Percentiles rank a stretch among this genome's conserved stretches.
phyloP scores from a whole-genome alignment of 495 filamentous ascomycete genomes.

The Arthonia radiata region DNA sequence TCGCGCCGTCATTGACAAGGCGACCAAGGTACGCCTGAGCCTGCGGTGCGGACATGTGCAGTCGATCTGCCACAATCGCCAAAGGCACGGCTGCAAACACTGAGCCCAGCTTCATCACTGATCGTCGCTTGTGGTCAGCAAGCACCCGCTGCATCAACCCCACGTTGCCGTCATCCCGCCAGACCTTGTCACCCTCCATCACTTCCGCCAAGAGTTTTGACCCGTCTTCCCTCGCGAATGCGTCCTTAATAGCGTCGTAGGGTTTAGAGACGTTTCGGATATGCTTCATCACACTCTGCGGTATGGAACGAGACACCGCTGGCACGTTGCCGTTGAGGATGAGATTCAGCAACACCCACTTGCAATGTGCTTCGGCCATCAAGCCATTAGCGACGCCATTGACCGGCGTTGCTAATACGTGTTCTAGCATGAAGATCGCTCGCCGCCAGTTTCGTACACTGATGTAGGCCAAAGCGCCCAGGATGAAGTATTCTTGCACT shows the following conservation, averaged over 20 bases:
- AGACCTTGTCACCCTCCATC: conserved; percentile 26
- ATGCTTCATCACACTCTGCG: conserved; percentile 25
- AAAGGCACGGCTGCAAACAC: conserved; percentile 14
- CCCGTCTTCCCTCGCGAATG: conserved; percentile 37
- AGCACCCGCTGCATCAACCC: conserved; percentile 28
- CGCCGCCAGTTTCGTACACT: conserved; percentile 42
- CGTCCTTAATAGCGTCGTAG: conserved; percentile 41
- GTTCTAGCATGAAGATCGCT: conserved; percentile 44
- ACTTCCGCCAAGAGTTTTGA: conserved; percentile 32
- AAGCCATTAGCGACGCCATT: conserved; percentile 36
- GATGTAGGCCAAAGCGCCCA: conserved; percentile 59
- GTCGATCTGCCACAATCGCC: conserved; percentile 7
- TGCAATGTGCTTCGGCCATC: conserved; percentile 80
- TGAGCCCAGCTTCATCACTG: conserved; percentile 19
- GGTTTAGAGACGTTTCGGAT: conserved; percentile 37
- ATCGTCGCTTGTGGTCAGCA: conserved; percentile 21
- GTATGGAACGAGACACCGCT: conserved; percentile 14
- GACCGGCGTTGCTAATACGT: conserved; percentile 39
- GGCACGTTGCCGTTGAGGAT: conserved; percentile 41
- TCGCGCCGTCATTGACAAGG: conserved; percentile 8
- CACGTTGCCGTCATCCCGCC: conserved; percentile 29
- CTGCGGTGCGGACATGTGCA: conserved; percentile 5
- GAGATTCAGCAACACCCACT: conserved; percentile 63
- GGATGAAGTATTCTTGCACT: conserved; percentile 54
- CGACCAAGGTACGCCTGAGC: conserved; percentile 7